Evolutionary conservation across 768 basidiomycete genomes (phyloP), one percentile per base, ranked within the genome.

Genomic region (Galerina sulciceps): DNA sequence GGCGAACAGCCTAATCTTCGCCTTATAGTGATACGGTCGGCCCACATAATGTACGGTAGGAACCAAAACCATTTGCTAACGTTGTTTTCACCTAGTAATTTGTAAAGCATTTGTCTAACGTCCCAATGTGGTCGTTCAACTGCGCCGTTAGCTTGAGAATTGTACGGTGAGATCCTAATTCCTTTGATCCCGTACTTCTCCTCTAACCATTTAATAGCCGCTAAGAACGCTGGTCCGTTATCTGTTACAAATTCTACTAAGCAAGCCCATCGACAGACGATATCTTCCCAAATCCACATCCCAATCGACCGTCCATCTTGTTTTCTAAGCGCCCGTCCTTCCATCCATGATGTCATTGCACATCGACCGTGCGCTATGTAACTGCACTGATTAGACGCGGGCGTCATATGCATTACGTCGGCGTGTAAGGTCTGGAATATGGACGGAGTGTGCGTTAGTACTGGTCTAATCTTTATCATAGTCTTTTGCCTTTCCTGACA

Each of bases 231-330:
- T 4, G 47, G 35, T 0, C 70, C 68, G 47, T 83, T 83, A 57
- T 83, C 80, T 15, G 75, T 79, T 0, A 81, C 71, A 15, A 82
- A 75, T 20, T 75, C 66, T 0, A 11, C 17, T 0, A 79, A 17
- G 15, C 71, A 67, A 2, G 78, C 80, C 79, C 79, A 81, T 26
- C 70, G 34, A 46, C 70, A 73, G 0, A 75, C 60, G 4, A 77
- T 68, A 10, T 77, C 71, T 58, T 69, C 64, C 9, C 67, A 68
- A 0, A 73, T 35, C 66, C 67, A 75, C 4, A 53, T 47, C 0
- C 59, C 69, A 10, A 75, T 60, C 0, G 62, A 49, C 11, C 47
- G 50, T 0, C 58, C 68, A 15, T 47, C 69, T 22, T 73, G 67
- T 1, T 61, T 55, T 50, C 52, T 57, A 1, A 72, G n/a, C 0